Evolutionary conservation across 2,329 filamentous ascomycete genomes (phyloP), one percentile per base, ranked within the genome.

Genomic region (Hymenoscyphus fraxineus): DNA sequence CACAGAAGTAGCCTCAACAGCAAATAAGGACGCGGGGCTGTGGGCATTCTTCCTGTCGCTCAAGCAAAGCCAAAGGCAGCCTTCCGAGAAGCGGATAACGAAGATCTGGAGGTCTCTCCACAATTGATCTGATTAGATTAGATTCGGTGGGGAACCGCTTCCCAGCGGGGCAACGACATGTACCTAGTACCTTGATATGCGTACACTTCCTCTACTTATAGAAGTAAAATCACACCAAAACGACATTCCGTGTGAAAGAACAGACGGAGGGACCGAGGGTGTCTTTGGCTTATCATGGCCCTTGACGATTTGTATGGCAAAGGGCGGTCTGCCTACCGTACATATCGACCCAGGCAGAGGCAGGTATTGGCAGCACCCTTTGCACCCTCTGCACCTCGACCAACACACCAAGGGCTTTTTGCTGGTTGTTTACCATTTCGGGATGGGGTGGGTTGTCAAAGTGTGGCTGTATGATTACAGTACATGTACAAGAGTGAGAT

Each of bases 101-200:
- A 51, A 51, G 44, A 51, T 51, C 44, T 51, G n/a, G 44, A 51
- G 22, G 44, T 19, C 22, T 51, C 44, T 51, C 44, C 44, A 19
- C 44, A 22, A 27, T 51, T 22, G 44, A 51, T 51, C 44, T 51
- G 44, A 51, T 51, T 51, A 51, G 44, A 51, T 51, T 51, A 51
- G 19, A n/a, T 51, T 51, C 12, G 10, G 44, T 51, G 44, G 44
- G 22, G 44, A 6, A 27, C 27, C 44, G 7, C n/a, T 35, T 19
- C 44, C 22, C 44, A 51, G 44, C 44, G 44, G 41, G 19, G 41
- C 41, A n/a, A 47, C 19, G 16, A n/a, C 19, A n/a, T 9, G 41
- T n/a, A 22, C n/a, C 19, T 51, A 19, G 19, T 51, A 3, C 44
- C 22, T 51, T n/a, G 44, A n/a, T 22, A 22, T 51, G 44, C 10